A percentile compares a stretch with the other conserved stretches of the same genome.
Evolutionary conservation across 805 yeast species (phyloP).

Genomic region (Wickerhamomyces bovis): DNA sequence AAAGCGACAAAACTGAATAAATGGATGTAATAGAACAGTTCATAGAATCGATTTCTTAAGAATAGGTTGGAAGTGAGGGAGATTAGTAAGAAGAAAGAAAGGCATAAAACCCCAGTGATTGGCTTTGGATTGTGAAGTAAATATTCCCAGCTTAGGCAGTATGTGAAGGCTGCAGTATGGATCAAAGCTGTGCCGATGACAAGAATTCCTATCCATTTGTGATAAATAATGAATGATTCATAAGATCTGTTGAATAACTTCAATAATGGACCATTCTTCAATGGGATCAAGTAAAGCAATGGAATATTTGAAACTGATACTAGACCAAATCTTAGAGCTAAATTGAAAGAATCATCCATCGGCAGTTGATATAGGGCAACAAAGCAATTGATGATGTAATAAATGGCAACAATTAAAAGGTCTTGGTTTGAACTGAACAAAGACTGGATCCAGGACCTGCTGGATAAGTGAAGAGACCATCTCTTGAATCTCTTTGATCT

Average conservation of each 20-base stretch:
- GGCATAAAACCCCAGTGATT: slow-evolving; percentile 14
- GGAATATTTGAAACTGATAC: slow-evolving; percentile 23
- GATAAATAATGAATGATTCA: slow-evolving; percentile 20
- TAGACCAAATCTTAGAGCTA: slow-evolving; percentile 21
- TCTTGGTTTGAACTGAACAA: not conserved
- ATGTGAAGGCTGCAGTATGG: slow-evolving; percentile 15
- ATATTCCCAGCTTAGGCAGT: slow-evolving; percentile 19
- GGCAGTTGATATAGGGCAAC: slow-evolving; percentile 16
- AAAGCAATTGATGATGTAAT: slow-evolving; percentile 11
- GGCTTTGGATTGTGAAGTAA: slow-evolving; percentile 4
- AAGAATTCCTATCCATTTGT: slow-evolving; percentile 19
- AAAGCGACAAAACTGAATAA: slow-evolving; percentile 12
- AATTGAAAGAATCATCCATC: slow-evolving; percentile 19
- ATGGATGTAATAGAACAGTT: slow-evolving; percentile 19
- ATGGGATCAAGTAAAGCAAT: slow-evolving; percentile 21
- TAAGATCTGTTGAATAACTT: slow-evolving; percentile 16
- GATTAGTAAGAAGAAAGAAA: slow-evolving; percentile 8
- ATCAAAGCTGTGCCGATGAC: slow-evolving; percentile 14
- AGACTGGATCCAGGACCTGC: not conserved
- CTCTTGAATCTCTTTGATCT: not conserved
- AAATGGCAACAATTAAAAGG: slow-evolving; percentile 8
- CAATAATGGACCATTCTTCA: slow-evolving; percentile 21
- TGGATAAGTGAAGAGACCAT: not conserved
- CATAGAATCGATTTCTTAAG: slow-evolving; percentile 16
- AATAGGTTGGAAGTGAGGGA: slow-evolving; percentile 11